Percentiles rank a stretch among this genome's conserved stretches.
Conservation (phyloP, 176 grass and related monocot genomes). For the Ampelocalamus luodianensis region DNA sequence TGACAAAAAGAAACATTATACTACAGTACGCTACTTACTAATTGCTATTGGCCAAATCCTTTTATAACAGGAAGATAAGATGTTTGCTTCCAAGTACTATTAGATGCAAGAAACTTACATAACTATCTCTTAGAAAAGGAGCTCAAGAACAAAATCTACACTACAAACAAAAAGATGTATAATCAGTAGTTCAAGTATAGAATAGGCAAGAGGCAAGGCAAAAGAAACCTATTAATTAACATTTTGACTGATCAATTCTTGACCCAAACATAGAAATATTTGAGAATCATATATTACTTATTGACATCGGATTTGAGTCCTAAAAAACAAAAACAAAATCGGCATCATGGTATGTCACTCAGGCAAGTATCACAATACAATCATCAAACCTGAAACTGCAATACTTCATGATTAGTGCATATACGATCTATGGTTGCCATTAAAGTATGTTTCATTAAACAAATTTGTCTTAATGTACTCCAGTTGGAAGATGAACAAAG, state of each 20-base stretch:
- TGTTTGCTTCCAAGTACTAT: not conserved
- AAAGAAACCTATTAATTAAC: not conserved
- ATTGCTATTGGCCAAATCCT: not conserved
- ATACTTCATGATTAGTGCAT: not conserved
- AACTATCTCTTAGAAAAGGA: not conserved
- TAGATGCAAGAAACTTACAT: not conserved
- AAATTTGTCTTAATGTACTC: not conserved
- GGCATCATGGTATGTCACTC: not conserved
- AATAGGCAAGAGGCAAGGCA: not conserved
- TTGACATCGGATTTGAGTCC: not conserved
- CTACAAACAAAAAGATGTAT: not conserved
- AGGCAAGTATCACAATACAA: not conserved
- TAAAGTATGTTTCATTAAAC: not conserved
- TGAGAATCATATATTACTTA: not conserved
- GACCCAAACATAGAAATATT: not conserved
- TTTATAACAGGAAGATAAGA: not conserved
- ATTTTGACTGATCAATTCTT: not conserved
- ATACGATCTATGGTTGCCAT: not conserved
- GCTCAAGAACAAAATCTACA: constrained; percentile 18
- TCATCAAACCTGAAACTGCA: not conserved
- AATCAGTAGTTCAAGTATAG: not conserved
- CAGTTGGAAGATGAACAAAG: not conserved
- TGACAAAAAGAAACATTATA: not conserved
- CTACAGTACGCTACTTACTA: not conserved
- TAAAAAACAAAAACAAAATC: not conserved